Evolutionary conservation across 2,329 filamentous ascomycete genomes (phyloP), one percentile per base, ranked within the genome.

Genomic region (Alternaria tenuissima): DNA sequence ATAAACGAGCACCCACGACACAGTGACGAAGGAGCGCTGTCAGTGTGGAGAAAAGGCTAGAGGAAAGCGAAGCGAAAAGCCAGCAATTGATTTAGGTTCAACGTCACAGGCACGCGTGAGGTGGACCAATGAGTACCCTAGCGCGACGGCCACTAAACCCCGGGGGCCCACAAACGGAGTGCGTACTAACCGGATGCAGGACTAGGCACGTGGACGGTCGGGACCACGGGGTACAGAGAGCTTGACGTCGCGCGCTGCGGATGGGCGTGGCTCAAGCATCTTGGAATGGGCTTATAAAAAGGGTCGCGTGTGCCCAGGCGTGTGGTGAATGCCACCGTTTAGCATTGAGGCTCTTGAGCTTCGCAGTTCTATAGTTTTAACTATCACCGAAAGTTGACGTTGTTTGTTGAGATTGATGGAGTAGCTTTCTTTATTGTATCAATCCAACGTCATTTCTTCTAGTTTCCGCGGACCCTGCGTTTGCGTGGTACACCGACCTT

Each of bases 381-480:
- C 20, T 7, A 6, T n/a, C 16, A n/a, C n/a, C 8, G 16, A n/a
- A 16, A 9, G 14, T 58, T 5, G 8, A 24, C n/a, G 14, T 16
- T 18, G 5, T 14, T 39, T 20, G 32, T 55, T 22, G 12, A n/a
- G 24, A 18, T 18, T 34, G 8, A 8, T 30, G 22, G 22, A 18
- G 32, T 34, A 34, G 51, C 32, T 20, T 53, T 44, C 28, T 18
- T 43, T 24, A 26, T 55, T 49, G 44, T 55, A 59, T 51, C 57
- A 59, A 55, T 51, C 38, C 44, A 51, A 55, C 57, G 57, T 59
- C 57, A 59, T 55, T 55, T 55, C 9, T 54, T 24, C 34, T 51
- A 38, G 20, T 14, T 32, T 38, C 46, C 42, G 43, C 52, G 52
- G 42, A 55, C 52, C 52, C 43, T 44, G 30, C 18, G 22, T 48